phyloP scores from a whole-genome alignment of 1,284 basidiomycete species.

The Trichosporon sp. region DNA sequence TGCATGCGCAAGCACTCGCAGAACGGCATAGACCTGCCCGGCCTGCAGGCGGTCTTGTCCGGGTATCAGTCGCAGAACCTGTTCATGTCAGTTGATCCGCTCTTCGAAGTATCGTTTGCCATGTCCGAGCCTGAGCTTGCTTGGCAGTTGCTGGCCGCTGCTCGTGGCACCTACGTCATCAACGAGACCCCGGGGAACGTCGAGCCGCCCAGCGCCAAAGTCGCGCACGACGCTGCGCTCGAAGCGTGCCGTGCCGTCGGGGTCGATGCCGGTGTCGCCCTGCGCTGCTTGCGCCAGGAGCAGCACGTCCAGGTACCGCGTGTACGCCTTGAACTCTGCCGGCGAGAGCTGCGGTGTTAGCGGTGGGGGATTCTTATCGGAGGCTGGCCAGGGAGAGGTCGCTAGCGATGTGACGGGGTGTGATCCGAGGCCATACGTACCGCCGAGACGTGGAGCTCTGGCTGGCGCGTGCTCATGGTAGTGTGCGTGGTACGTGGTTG shows the following conservation, averaged over 20 bases:
- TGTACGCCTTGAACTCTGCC: slow-evolving; percentile 18
- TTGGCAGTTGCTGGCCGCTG: neutral
- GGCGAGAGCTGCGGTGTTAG: slow-evolving; percentile 28
- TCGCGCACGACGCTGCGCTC: slow-evolving; percentile 11
- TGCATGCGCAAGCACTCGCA: slow-evolving; percentile 18
- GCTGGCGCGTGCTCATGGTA: slow-evolving; percentile 8
- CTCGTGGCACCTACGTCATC: slow-evolving; percentile 22
- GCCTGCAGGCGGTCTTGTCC: slow-evolving; percentile 9
- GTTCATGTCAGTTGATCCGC: neutral
- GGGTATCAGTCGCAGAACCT: slow-evolving; percentile 14
- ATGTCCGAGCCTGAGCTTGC: neutral
- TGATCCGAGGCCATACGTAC: neutral
- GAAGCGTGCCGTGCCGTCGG: slow-evolving; percentile 17
- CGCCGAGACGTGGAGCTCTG: slow-evolving; percentile 17
- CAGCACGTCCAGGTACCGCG: slow-evolving; percentile 22
- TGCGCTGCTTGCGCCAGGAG: slow-evolving; percentile 11
- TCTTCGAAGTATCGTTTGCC: neutral
- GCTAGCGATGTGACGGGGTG: neutral
- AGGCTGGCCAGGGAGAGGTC: too few relatives aligned
- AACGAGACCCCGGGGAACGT: slow-evolving; percentile 6
- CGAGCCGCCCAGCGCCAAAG: slow-evolving; percentile 14
- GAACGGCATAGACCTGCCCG: slow-evolving; percentile 19
- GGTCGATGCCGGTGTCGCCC: slow-evolving; percentile 6
- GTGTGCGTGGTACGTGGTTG: neutral
- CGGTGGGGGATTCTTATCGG: too few relatives aligned